Evolutionary conservation across 2,329 filamentous ascomycete species (phyloP).

Genomic region (Alternaria postmessia): DNA sequence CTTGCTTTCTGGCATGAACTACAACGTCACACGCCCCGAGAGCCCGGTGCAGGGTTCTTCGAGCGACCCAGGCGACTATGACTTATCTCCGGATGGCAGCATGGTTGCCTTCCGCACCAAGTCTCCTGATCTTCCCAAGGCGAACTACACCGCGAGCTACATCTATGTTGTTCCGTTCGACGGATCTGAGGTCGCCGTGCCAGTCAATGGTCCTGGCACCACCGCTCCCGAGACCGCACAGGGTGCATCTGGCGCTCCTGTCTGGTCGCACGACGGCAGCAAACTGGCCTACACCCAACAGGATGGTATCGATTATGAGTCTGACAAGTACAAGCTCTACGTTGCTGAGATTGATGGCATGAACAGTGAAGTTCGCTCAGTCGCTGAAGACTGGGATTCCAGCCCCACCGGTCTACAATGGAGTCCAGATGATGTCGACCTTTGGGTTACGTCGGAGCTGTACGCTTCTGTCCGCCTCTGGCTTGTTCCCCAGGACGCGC

Average conservation of each 20-base stretch:
- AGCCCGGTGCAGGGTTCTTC: conserved; percentile 75
- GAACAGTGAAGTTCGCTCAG: conserved; percentile 33
- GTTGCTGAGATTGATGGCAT: conserved; percentile 45
- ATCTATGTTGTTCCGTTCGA: conserved; percentile 76
- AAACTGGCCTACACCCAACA: conserved; percentile 80
- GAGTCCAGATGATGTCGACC: conserved; percentile 40
- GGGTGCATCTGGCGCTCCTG: conserved; percentile 73
- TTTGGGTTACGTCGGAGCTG: conserved; percentile 45
- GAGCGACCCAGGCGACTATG: conserved; percentile 79
- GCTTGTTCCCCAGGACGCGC: conserved; percentile 67
- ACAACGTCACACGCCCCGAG: conserved; percentile 62
- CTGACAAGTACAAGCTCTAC: conserved; percentile 70
- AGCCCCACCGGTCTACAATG: conserved; percentile 39
- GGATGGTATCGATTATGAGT: conserved; percentile 73
- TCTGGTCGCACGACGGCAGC: conserved; percentile 77
- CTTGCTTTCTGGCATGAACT: conserved; percentile 69
- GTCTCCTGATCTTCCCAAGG: conserved; percentile 74
- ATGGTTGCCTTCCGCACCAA: conserved; percentile 75
- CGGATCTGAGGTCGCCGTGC: conserved; percentile 59
- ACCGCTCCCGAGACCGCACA: conserved; percentile 49
- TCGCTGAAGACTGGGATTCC: conserved; percentile 48
- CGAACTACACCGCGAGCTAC: conserved; percentile 81
- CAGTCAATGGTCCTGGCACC: conserved; percentile 44
- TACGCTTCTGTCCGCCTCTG: conserved; percentile 58
- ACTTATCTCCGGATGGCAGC: conserved; percentile 71